Conservation (phyloP, 805 yeast species). For the Candida dendrica region DNA sequence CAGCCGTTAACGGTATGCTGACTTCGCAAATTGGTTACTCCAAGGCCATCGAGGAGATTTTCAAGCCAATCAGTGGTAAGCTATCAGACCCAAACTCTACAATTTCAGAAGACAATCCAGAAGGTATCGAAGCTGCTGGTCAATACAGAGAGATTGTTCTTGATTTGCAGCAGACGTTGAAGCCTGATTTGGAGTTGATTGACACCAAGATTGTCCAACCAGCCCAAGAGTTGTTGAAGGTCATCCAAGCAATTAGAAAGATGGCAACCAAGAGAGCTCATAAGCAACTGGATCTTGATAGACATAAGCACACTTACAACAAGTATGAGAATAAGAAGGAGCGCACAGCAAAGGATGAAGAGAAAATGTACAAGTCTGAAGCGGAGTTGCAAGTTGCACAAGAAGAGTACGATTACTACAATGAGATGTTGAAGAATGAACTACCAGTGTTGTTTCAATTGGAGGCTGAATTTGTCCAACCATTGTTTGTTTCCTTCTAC, state of each 20-base stretch:
- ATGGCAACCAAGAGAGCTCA: slow-evolving; percentile 95
- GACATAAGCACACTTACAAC: slow-evolving; percentile 62
- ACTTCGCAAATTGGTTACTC: slow-evolving; percentile 91
- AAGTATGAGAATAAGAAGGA: slow-evolving; percentile 81
- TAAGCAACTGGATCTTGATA: slow-evolving; percentile 89
- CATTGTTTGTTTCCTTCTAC: slow-evolving; percentile 88
- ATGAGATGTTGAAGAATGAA: slow-evolving; percentile 87
- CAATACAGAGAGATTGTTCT: slow-evolving; percentile 83
- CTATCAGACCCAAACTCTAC: slow-evolving; percentile 83
- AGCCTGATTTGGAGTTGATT: slow-evolving; percentile 89
- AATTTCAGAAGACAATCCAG: slow-evolving; percentile 90
- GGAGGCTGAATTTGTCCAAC: slow-evolving; percentile 89
- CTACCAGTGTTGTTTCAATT: slow-evolving; percentile 80
- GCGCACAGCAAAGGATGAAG: slow-evolving; percentile 83
- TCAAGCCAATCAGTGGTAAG: slow-evolving; percentile 92
- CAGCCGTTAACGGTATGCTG: slow-evolving; percentile 90
- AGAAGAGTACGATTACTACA: slow-evolving; percentile 93
- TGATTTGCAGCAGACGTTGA: slow-evolving; percentile 76
- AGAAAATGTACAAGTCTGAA: slow-evolving; percentile 80
- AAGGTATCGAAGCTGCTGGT: slow-evolving; percentile 91
- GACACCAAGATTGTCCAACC: slow-evolving; percentile 87
- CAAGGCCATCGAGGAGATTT: slow-evolving; percentile 91
- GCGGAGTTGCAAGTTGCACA: slow-evolving; percentile 86
- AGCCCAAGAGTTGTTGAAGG: slow-evolving; percentile 80
- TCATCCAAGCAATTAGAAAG: slow-evolving; percentile 78